A percentile compares a stretch with the other conserved stretches of the same genome.
Evolutionary conservation across 305 asterid species (phyloP).

Genomic region (Rubia balearica): DNA sequence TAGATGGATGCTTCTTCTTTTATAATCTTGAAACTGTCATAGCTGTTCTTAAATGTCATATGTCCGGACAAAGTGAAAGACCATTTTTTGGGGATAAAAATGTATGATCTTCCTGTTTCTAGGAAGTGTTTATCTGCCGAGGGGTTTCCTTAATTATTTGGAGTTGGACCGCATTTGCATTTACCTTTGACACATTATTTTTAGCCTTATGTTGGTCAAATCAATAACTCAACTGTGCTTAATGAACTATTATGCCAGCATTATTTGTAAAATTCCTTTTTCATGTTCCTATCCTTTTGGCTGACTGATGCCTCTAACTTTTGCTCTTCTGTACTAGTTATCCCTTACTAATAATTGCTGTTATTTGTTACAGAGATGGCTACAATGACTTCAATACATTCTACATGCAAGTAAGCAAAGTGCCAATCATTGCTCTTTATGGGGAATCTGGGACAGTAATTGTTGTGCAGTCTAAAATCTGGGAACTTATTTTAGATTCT

Average conservation of each 20-base stretch:
- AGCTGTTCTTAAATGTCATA: background rate
- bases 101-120: background rate
- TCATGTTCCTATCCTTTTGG: background rate
- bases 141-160: background rate
- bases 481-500: background rate
- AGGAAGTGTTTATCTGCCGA: background rate
- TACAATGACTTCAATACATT: slow-evolving; percentile 99
- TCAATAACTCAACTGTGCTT: background rate
- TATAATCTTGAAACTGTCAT: background rate
- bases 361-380: slow-evolving; percentile 82
- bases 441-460: background rate
- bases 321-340: background rate
- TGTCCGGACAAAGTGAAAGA: background rate
- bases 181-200: background rate
- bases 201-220: background rate
- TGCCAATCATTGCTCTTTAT: slow-evolving; percentile 21
- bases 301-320: background rate
- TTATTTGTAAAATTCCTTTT: background rate
- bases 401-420: slow-evolving; percentile 88
- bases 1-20: background rate
- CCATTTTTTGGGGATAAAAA: background rate
- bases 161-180: background rate
- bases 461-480: background rate
- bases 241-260: background rate
- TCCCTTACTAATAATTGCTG: slow-evolving; percentile 25